Conservation (phyloP, 345 rosid species). For the Kernera saxatilis region DNA sequence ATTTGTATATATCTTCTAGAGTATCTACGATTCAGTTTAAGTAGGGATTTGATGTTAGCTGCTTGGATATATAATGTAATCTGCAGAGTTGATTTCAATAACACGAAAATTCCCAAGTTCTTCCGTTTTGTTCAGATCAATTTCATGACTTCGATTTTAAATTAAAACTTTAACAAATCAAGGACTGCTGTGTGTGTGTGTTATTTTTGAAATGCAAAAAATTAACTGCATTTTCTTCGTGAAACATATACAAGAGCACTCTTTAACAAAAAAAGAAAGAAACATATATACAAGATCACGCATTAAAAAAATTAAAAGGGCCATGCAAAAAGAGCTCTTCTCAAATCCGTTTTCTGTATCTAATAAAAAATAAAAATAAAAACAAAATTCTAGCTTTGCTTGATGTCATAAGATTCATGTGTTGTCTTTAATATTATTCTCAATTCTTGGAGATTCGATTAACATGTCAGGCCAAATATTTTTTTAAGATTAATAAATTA, state of each 20-base stretch:
- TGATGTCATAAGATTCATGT: conserved; percentile 28
- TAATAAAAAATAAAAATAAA: neutral
- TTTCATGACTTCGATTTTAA: too few relatives aligned
- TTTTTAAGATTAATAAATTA: neutral
- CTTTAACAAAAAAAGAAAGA: too few relatives aligned
- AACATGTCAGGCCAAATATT: neutral
- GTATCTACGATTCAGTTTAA: too few relatives aligned
- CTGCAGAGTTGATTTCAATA: too few relatives aligned
- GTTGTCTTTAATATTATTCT: conserved; percentile 6
- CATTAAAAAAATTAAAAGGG: conserved; percentile 1
- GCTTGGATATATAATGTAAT: too few relatives aligned
- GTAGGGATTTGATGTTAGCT: too few relatives aligned
- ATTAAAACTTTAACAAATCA: too few relatives aligned
- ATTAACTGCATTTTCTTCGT: neutral
- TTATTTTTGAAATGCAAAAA: too few relatives aligned
- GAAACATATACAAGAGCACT: neutral
- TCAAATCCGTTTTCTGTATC: conserved; percentile 14
- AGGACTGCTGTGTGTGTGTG: too few relatives aligned
- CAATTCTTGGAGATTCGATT: neutral
- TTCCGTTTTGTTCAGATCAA: too few relatives aligned
- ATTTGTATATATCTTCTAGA: too few relatives aligned
- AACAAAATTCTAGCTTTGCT: neutral
- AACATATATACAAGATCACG: neutral
- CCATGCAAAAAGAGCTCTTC: conserved; percentile 20
- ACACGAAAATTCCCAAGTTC: too few relatives aligned